Conservation (phyloP, 768 basidiomycete genomes). For the Inosperma sp. region DNA sequence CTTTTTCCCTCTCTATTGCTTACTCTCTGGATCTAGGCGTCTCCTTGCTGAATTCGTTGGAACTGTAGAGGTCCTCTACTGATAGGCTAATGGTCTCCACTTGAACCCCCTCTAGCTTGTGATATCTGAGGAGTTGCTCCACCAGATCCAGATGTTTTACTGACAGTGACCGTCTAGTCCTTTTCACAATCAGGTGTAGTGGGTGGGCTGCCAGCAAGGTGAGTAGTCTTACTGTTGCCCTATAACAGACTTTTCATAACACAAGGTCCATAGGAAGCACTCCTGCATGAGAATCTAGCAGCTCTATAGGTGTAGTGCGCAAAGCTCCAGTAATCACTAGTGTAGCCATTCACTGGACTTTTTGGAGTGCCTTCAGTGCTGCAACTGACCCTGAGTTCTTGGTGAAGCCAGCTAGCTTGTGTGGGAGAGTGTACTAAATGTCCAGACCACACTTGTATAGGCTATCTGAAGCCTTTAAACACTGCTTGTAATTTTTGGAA, state of each 20-base stretch:
- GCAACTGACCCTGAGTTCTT: constrained; percentile 1
- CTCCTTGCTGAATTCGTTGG: constrained; percentile 9
- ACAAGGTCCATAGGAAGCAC: constrained; percentile 8
- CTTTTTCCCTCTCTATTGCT: constrained; percentile 15
- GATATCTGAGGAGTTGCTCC: background rate
- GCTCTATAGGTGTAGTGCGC: constrained; percentile 2
- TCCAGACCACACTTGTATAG: constrained; percentile 5
- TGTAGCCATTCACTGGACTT: constrained; percentile 5
- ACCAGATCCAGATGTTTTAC: background rate
- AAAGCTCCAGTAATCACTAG: constrained; percentile 6
- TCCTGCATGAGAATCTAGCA: constrained; percentile 10
- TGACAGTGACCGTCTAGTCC: background rate
- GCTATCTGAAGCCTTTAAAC: too few species aligned
- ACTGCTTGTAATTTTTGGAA: constrained; percentile 11
- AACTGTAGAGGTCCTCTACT: too few species aligned
- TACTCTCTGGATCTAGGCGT: constrained; percentile 6
- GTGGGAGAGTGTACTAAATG: constrained; percentile 2
- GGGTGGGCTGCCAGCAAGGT: constrained; percentile 10
- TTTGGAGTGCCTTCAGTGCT: background rate
- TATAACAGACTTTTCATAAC: constrained; percentile 4
- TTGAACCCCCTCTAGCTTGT: background rate
- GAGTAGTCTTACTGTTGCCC: background rate
- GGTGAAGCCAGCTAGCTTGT: background rate
- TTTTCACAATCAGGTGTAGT: background rate
- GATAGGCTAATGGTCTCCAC: background rate